These are phyloP conservation scores for Mycena alexandri DNA, from an alignment of 768 basidiomycete genomes.

Conservation along the genomic window DNA sequence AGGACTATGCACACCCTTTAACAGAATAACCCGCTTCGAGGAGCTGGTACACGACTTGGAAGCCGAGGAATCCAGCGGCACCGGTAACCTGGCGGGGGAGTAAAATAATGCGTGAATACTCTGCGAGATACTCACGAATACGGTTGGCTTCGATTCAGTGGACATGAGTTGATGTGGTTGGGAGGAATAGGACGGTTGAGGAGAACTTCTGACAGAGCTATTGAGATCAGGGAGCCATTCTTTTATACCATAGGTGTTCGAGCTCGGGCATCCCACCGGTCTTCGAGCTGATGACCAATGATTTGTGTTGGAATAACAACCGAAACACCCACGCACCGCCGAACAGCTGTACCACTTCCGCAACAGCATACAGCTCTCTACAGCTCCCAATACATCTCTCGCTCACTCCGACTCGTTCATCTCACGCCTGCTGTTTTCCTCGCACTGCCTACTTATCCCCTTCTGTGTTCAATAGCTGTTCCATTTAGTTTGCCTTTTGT, in stretches of 20 bases:
- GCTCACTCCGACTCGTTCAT: too few relatives aligned
- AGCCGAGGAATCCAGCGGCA: constrained; percentile 33
- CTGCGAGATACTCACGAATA: constrained; percentile 19
- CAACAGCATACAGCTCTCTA: too few relatives aligned
- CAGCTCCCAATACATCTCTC: too few relatives aligned
- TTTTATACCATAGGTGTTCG: not conserved
- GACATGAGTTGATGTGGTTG: constrained; percentile 24
- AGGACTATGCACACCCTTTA: constrained; percentile 18
- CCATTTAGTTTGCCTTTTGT: too few relatives aligned
- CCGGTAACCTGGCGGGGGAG: constrained; percentile 8
- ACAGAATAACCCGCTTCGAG: constrained; percentile 36
- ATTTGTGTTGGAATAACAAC: too few relatives aligned
- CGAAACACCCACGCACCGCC: too few relatives aligned
- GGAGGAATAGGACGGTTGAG: not conserved
- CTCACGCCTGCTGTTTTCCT: too few relatives aligned
- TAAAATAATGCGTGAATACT: not conserved
- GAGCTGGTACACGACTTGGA: constrained; percentile 37
- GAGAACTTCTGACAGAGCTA: not conserved
- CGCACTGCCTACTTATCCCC: too few relatives aligned
- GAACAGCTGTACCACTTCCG: too few relatives aligned
- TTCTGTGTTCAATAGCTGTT: too few relatives aligned
- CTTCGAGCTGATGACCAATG: not conserved
- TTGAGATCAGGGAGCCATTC: too few relatives aligned
- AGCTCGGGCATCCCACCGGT: not conserved
- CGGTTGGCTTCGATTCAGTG: constrained; percentile 32